phyloP scores from a whole-genome alignment of 768 basidiomycete genomes.

The Pleurotus giganteus region DNA sequence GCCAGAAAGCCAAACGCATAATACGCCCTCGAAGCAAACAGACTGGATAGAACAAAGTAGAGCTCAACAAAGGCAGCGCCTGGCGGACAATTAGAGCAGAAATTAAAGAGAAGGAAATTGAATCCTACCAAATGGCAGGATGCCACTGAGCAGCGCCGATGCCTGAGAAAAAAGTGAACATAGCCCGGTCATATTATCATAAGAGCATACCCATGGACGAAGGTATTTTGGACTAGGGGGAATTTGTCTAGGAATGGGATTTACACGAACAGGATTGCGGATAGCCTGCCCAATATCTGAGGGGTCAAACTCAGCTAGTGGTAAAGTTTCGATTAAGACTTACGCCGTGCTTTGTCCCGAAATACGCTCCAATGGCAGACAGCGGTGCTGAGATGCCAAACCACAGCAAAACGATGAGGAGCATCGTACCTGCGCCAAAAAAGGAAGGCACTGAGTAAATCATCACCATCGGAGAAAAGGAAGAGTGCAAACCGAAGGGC shows the following conservation, averaged over 20 bases:
- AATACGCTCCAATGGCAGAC: slow-evolving; percentile 81
- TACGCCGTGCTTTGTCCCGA: slow-evolving; percentile 86
- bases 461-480: background rate
- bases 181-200: background rate
- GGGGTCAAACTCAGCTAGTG: background rate
- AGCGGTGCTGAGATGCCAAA: slow-evolving; percentile 93
- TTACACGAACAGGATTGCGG: slow-evolving; percentile 83
- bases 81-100: slow-evolving; percentile 24
- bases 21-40: slow-evolving; percentile 90
- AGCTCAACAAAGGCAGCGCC: slow-evolving; percentile 95
- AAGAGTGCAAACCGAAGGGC: slow-evolving; percentile 70
- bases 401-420: slow-evolving; percentile 83
- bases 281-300: slow-evolving; percentile 46
- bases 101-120: background rate
- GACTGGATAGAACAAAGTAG: slow-evolving; percentile 86
- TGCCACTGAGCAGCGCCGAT: slow-evolving; percentile 79
- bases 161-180: slow-evolving; percentile 36
- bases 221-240: slow-evolving; percentile 86
- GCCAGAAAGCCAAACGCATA: slow-evolving; percentile 97
- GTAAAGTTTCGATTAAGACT: slow-evolving; percentile 19
- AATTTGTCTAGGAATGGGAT: slow-evolving; percentile 95
- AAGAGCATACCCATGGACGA: slow-evolving; percentile 62
- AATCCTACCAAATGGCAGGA: slow-evolving; percentile 80
- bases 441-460: background rate
- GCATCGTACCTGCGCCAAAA: slow-evolving; percentile 72